phyloP scores from a whole-genome alignment of 331 rosid genomes.

The Stylosanthes scabra region DNA sequence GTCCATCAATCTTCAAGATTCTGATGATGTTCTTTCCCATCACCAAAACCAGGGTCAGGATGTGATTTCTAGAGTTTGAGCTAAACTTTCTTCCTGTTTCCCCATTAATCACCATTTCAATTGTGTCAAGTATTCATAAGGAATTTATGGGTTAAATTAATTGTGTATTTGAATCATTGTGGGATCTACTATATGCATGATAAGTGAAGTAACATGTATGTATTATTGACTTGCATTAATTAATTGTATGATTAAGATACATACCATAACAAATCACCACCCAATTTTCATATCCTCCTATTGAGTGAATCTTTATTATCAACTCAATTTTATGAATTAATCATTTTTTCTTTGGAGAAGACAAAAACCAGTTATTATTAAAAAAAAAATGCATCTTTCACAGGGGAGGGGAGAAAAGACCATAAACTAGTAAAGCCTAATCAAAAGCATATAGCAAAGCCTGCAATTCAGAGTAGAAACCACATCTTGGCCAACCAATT shows the following conservation, averaged over 20 bases:
- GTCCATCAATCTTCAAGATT: conserved; percentile 47
- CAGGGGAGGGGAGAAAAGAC: not conserved
- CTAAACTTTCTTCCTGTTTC: not conserved
- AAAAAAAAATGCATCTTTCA: not conserved
- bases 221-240: no score
- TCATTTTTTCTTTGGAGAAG: no score
- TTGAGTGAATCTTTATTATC: not conserved
- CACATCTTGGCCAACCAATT: not conserved
- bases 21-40: not conserved
- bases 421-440: not conserved
- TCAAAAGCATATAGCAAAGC: not conserved
- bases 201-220: no score
- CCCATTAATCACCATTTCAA: not conserved
- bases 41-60: conserved; percentile 23
- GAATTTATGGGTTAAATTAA: no score
- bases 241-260: no score
- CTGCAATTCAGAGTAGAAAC: not conserved
- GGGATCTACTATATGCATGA: no score
- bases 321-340: not conserved
- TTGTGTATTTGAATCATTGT: no score
- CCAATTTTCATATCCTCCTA: not conserved
- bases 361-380: no score
- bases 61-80: conserved; percentile 40
- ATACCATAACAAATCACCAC: not conserved
- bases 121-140: not conserved